A percentile compares a stretch with the other conserved stretches of the same genome.
Conservation (phyloP, 352 stramenopile species). For the Phytophthora capsici region DNA sequence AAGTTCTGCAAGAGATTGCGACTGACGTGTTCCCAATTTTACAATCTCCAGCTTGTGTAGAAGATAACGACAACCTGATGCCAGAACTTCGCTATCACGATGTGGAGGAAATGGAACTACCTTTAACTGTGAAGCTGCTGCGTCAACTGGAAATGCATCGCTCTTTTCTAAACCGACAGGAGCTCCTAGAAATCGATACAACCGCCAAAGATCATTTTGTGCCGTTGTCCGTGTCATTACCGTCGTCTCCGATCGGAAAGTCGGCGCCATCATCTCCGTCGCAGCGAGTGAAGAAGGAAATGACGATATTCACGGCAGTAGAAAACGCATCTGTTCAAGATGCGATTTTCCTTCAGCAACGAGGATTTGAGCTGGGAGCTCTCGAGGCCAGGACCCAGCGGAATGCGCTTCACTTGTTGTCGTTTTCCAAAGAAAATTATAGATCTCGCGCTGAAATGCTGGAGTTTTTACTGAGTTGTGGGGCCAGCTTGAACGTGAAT, state of each 20-base stretch:
- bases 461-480: conserved; percentile 50
- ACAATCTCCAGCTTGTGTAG: conserved; percentile 22
- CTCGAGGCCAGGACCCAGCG: conserved; percentile 53
- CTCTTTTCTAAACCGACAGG: conserved; percentile 52
- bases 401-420: conserved; percentile 62
- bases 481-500: conserved; percentile 47
- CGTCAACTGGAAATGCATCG: conserved; percentile 52
- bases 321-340: conserved; percentile 64
- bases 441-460: conserved; percentile 56
- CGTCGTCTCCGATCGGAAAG: conserved; percentile 5
- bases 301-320: conserved; percentile 66
- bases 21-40: conserved; percentile 45
- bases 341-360: conserved; percentile 53
- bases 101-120: conserved; percentile 63
- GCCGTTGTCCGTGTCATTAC: background rate
- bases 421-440: conserved; percentile 59
- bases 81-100: conserved; percentile 38
- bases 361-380: conserved; percentile 44
- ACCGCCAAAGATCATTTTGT: background rate
- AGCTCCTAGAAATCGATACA: conserved; percentile 34
- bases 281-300: conserved; percentile 22
- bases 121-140: conserved; percentile 43
- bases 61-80: conserved; percentile 23
- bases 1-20: conserved; percentile 44
- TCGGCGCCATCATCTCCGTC: conserved; percentile 25